Percentiles rank a stretch among this genome's conserved stretches.
Conservation (phyloP, 1,139 yeast genomes). For the Debaryomyces sp. region DNA sequence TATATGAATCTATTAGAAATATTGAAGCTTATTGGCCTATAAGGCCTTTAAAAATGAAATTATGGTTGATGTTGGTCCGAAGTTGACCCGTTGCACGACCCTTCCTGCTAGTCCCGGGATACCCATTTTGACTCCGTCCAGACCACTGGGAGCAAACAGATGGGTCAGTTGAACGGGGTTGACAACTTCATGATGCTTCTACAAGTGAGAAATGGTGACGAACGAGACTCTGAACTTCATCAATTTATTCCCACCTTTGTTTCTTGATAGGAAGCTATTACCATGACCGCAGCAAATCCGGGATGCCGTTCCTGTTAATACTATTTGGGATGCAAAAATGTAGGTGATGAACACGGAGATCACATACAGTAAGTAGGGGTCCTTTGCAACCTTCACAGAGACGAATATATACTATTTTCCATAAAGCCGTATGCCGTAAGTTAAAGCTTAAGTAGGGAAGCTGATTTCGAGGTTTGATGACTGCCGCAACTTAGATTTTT, state of each 20-base stretch:
- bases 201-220: background rate
- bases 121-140: conserved; percentile 1
- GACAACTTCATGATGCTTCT: background rate
- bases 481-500: conserved; percentile 1
- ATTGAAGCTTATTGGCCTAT: background rate
- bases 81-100: conserved; percentile 5
- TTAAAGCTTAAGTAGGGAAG: background rate
- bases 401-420: background rate
- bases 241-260: background rate
- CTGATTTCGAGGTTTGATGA: background rate
- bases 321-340: background rate
- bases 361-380: background rate
- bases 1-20: conserved; percentile 1
- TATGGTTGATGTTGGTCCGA: conserved; percentile 10
- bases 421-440: background rate
- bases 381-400: background rate
- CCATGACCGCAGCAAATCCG: background rate
- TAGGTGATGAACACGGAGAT: background rate
- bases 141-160: background rate
- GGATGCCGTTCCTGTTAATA: background rate
- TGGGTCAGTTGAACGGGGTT: background rate
- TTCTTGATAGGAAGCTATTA: background rate
- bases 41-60: background rate
- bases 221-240: background rate
- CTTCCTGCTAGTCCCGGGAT: background rate